Percentiles rank a stretch among this genome's conserved stretches.
Evolutionary conservation across 345 rosid species (phyloP).

Genomic region (Populus ilicifolia): DNA sequence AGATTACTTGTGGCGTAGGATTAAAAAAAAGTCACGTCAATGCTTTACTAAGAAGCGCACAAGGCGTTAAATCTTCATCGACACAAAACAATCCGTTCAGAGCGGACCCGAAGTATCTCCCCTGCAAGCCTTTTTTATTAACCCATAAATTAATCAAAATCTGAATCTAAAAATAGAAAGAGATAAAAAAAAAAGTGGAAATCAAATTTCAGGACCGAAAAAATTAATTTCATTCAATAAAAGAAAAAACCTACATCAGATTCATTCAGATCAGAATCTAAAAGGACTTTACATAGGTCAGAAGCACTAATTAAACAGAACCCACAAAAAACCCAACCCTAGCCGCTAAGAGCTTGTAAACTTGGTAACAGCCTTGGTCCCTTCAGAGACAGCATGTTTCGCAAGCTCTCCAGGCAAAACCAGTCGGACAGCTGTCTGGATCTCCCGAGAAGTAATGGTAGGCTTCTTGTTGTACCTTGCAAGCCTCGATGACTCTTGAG

Average conservation of each 20-base stretch:
- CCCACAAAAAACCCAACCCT: not conserved
- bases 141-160: not conserved
- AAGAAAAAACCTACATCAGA: not conserved
- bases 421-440: constrained; percentile 22
- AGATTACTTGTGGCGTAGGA: not conserved
- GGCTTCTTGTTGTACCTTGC: constrained; percentile 30
- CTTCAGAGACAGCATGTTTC: constrained; percentile 28
- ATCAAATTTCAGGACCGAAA: too few species aligned
- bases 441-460: constrained; percentile 27
- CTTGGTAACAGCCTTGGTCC: constrained; percentile 28
- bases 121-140: not conserved
- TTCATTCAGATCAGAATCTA: not conserved
- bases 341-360: constrained; percentile 22
- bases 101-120: not conserved
- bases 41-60: not conserved
- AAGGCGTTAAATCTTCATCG: not conserved
- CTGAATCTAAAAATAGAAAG: too few species aligned
- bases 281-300: not conserved
- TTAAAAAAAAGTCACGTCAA: not conserved
- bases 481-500: constrained; percentile 18
- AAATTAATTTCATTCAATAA: not conserved
- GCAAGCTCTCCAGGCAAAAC: constrained; percentile 28
- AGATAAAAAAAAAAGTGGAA: too few species aligned
- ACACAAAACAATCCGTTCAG: not conserved
- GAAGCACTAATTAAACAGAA: not conserved